These are phyloP conservation scores for Setaria italica DNA, from an alignment of 202 grass and related monocot genomes.

Conservation along the genomic window DNA sequence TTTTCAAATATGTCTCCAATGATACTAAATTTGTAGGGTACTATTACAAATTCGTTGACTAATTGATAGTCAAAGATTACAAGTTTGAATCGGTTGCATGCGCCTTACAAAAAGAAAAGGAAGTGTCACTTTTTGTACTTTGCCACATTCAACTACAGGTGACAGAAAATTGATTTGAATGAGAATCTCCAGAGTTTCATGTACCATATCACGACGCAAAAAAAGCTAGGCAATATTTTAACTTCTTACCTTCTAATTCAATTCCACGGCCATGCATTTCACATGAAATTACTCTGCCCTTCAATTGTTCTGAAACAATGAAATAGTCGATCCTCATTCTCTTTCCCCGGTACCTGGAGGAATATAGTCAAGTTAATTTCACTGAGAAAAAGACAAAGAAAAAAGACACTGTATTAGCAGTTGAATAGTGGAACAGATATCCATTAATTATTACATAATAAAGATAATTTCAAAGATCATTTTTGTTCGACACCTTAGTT, in stretches of 20 bases:
- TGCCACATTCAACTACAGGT: background rate
- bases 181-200: background rate
- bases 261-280: constrained; percentile 93
- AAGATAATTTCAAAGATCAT: background rate
- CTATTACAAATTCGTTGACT: background rate
- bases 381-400: background rate
- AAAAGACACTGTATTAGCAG: background rate
- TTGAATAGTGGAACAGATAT: background rate
- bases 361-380: constrained; percentile 41
- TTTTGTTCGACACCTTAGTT: background rate
- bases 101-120: background rate
- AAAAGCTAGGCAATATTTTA: constrained; percentile 24
- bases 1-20: background rate
- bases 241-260: constrained; percentile 84
- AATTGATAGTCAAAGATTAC: background rate
- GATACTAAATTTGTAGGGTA: background rate
- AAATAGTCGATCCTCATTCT: constrained; percentile 99
- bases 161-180: background rate
- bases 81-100: background rate
- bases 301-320: constrained; percentile 70
- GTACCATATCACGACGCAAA: constrained; percentile 23
- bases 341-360: constrained; percentile 81
- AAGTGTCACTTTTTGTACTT: background rate
- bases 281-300: constrained; percentile 71
- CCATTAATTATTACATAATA: background rate